Conservation (phyloP, 2,329 filamentous ascomycete genomes). For the Fragosphaeria purpurea region DNA sequence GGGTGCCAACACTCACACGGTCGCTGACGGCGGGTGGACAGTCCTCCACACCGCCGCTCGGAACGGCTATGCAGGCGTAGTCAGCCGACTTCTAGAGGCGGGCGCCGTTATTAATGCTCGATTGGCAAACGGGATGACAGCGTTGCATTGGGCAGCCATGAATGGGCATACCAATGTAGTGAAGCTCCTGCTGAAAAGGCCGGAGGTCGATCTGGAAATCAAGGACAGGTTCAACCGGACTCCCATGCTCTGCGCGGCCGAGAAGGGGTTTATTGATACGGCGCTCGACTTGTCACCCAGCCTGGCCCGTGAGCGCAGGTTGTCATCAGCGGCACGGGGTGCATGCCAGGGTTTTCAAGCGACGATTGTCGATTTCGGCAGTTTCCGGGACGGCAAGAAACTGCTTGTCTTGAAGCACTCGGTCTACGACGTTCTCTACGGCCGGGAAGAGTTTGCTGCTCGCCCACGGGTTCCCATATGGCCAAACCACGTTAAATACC, state of each 20-base stretch:
- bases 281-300: conserved; percentile 28
- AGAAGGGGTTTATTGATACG: conserved; percentile 25
- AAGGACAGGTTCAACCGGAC: conserved; percentile 30
- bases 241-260: conserved; percentile 31
- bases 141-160: conserved; percentile 42
- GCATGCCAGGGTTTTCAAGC: conserved; percentile 40
- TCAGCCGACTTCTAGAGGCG: conserved; percentile 29
- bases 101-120: conserved; percentile 35
- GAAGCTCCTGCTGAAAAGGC: conserved; percentile 27
- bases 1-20: conserved; percentile 20
- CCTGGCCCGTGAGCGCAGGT: conserved; percentile 19
- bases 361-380: conserved; percentile 42
- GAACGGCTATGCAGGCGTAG: conserved; percentile 23
- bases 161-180: conserved; percentile 36
- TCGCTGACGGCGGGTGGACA: conserved; percentile 31
- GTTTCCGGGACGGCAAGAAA: conserved; percentile 26
- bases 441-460: conserved; percentile 33
- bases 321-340: conserved; percentile 28
- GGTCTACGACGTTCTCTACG: conserved; percentile 42
- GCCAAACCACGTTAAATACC: conserved; percentile 33
- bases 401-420: conserved; percentile 36
- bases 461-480: conserved; percentile 36
- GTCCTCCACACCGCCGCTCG: conserved; percentile 31
- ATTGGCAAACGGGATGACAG: conserved; percentile 41
- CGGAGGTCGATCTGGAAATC: conserved; percentile 21